Percentiles rank a stretch among this genome's conserved stretches.
phyloP scores from a whole-genome alignment of 164 flowering plant genomes.

The Chimonanthus praecox region DNA sequence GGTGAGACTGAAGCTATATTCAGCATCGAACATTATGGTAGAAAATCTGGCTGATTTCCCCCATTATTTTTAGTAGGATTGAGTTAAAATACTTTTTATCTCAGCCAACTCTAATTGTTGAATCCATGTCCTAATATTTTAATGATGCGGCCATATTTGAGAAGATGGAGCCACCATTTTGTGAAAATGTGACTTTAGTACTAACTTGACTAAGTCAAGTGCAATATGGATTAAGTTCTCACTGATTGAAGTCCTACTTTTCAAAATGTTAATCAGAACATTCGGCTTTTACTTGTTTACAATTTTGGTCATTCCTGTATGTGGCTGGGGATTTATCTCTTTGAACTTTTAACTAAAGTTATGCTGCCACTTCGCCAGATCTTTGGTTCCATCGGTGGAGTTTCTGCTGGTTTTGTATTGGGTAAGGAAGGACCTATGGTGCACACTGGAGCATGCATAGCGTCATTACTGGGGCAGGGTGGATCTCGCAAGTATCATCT shows the following conservation, averaged over 20 bases:
- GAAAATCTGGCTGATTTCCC: not conserved
- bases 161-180: not conserved
- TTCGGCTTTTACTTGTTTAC: too few relatives aligned
- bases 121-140: too few relatives aligned
- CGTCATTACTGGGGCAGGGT: constrained; percentile 84
- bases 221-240: not conserved
- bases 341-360: not conserved
- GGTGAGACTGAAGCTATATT: constrained; percentile 31
- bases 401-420: constrained; percentile 82
- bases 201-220: not conserved
- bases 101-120: too few relatives aligned
- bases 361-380: constrained; percentile 37
- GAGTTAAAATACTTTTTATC: not conserved
- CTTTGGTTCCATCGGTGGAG: constrained; percentile 78
- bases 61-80: not conserved
- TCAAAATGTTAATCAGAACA: too few relatives aligned
- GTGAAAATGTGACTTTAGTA: not conserved
- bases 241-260: too few relatives aligned
- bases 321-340: not conserved
- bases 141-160: not conserved
- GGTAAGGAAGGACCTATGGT: constrained; percentile 99
- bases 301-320: too few relatives aligned
- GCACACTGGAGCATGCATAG: constrained; percentile 95
- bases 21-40: not conserved
- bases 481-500: constrained; percentile 79